Base-by-base conservation (phyloP, 768 basidiomycete species). In the Termitomyces sp. region DNA sequence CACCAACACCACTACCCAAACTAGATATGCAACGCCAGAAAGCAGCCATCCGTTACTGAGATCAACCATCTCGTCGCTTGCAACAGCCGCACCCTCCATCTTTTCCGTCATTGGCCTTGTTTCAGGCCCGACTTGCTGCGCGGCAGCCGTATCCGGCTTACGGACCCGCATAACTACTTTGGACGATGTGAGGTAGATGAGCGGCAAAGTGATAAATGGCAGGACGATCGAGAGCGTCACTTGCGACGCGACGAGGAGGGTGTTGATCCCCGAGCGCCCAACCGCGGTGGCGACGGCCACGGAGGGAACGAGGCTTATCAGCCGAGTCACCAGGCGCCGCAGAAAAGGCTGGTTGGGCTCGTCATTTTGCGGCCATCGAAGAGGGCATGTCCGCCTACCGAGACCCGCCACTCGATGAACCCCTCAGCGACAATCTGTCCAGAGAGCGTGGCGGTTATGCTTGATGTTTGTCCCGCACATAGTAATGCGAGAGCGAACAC, bases 371-470 rank as follows among this genome's bases (percentile, higher is more conserved):
- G 26, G 13, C 3, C 45, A 35, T 22, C 16, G 54, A n/a, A 43
- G 41, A 5, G 40, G 33, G 43, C 10, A 35, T 35, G 35, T 16
- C 14, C 36, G 62, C 73, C 32, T 62, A 74, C 73, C 67, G 86
- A 84, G 26, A 89, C 79, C 57, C 79, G 77, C 89, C 88, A 92
- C 57, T 81, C 81, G 62, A 92, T 79, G 68, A 91, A 90, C 0
- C 90, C 90, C 66, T 92, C 90, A 1, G 83, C 84, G 51, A 93
- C 86, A 36, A 87, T 82, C 70, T 92, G 91, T 0, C 90, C 90
- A 4, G 87, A 84, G 35, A 92, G 74, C 0, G 90, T 92, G 7
- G 87, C 90, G 0, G 90, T 85, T 57, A 93, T 80, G 40, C 84
- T 85, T 3, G 92, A 87, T 40, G 85, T 85, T 68, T 94, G 90